phyloP scores from a whole-genome alignment of 768 basidiomycete species.

The Xerocomus brunneocitrinus region DNA sequence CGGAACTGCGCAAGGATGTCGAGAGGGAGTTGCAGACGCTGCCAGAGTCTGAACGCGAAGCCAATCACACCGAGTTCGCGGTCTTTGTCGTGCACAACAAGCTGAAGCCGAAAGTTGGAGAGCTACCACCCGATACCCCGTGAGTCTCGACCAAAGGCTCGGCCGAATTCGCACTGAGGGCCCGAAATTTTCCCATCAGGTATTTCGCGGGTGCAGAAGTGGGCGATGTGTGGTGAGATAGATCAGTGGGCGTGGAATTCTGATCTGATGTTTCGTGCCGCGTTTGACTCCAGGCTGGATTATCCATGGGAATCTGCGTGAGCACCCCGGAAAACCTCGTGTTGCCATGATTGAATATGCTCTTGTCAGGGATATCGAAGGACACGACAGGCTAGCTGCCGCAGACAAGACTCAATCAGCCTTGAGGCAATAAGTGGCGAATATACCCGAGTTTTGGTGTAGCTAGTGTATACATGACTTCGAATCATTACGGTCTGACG shows the following conservation, averaged over 20 bases:
- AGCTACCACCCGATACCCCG: slow-evolving; percentile 63
- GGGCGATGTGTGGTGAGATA: slow-evolving; percentile 61
- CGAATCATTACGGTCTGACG: no score
- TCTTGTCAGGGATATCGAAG: slow-evolving; percentile 61
- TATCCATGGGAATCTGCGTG: slow-evolving; percentile 82
- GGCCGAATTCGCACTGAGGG: neutral
- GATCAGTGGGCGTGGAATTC: slow-evolving; percentile 3
- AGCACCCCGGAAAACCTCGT: slow-evolving; percentile 24
- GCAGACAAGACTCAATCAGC: slow-evolving; percentile 32
- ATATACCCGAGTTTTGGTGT: neutral
- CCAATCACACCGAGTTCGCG: slow-evolving; percentile 74
- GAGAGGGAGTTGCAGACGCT: slow-evolving; percentile 59
- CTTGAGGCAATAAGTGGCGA: neutral
- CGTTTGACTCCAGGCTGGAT: slow-evolving; percentile 53
- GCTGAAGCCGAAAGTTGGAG: slow-evolving; percentile 77
- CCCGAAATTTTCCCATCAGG: slow-evolving; percentile 27
- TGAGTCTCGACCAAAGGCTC: slow-evolving; percentile 33
- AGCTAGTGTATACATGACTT: neutral
- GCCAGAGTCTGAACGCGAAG: slow-evolving; percentile 72
- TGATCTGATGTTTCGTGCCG: slow-evolving; percentile 11
- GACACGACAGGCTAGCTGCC: slow-evolving; percentile 62
- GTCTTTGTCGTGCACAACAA: slow-evolving; percentile 97
- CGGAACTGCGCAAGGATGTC: slow-evolving; percentile 87
- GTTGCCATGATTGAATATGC: neutral
- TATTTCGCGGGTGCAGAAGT: slow-evolving; percentile 84